Evolutionary conservation across 768 basidiomycete genomes (phyloP), one percentile per base, ranked within the genome.

Genomic region (Cystoderma amianthinum): DNA sequence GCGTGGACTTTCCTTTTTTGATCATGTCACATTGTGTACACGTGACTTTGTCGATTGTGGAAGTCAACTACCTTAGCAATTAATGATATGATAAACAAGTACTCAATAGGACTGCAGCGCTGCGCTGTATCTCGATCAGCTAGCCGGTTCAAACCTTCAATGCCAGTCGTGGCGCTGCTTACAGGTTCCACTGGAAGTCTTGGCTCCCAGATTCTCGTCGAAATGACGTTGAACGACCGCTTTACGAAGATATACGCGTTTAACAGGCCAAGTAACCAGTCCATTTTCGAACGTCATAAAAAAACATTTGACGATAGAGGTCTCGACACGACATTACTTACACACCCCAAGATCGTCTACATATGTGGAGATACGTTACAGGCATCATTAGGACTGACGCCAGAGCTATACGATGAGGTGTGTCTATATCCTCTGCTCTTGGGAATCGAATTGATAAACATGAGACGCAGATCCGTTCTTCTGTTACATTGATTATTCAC

Each of bases 171-270:
- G 0, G 59, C 69, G 1, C 47, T 66, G 9, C 46, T 70, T 23
- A 70, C 68, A 0, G 68, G 68, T 9, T 55, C 58, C 3, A 70
- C 69, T 1, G 68, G 68, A 4, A 57, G 54, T n/a, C 53, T 70
- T 4, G 69, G 69, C 7, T 58, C 62, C 1, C 56, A 63, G 36
- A 44, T 68, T 3, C 58, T 68, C 5, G 53, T 49, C 0, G 40
- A 49, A 5, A 57, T 69, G 5, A 39, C 63, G 7, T 20, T 40
- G 5, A 51, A 49, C n/a, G 16, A 36, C 1, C 34, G 5, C 1
- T 59, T 69, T 4, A 43, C 43, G n/a, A 54, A 45, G 3, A 48
- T 67, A 0, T 67, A 57, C 32, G 62, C 62, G 48, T 24, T 56
- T 36, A 69, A 68, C 40, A 56, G 65, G 17, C 34, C 7, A 7